These are phyloP conservation scores for Elsinoe necatrix DNA, from an alignment of 2,329 filamentous ascomycete genomes.

Conservation along the genomic window DNA sequence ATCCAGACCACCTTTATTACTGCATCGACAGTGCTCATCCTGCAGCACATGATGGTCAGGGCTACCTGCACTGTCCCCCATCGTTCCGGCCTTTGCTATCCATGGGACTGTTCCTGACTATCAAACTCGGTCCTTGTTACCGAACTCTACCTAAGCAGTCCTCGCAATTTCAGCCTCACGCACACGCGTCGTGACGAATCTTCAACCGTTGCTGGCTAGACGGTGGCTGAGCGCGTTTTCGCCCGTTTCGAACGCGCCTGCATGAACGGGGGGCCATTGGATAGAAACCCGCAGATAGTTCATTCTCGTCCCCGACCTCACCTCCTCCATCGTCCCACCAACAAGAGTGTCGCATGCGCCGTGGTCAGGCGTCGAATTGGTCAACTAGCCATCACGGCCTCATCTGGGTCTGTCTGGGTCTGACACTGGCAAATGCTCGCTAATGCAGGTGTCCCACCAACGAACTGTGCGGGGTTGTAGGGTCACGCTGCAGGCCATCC, in stretches of 20 bases:
- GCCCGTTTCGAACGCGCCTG: background rate
- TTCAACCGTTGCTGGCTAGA: background rate
- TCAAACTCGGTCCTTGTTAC: background rate
- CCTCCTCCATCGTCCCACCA: background rate
- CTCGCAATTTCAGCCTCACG: background rate
- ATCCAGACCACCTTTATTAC: background rate
- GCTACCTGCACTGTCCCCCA: background rate
- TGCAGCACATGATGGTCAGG: background rate
- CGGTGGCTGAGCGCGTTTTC: slow-evolving; percentile 1
- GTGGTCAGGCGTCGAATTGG: slow-evolving; percentile 1
- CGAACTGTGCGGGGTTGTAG: background rate
- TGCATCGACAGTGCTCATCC: background rate
- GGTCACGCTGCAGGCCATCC: slow-evolving; percentile 12
- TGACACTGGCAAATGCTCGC: slow-evolving; percentile 4
- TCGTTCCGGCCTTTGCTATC: background rate
- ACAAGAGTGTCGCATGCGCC: background rate
- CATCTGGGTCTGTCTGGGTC: background rate
- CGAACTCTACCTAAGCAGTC: background rate
- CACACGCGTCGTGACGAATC: background rate
- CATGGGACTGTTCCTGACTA: slow-evolving; percentile 1
- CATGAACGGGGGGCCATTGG: background rate
- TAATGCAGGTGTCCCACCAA: slow-evolving; percentile 8
- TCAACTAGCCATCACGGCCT: background rate
- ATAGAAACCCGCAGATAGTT: background rate
- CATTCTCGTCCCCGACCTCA: background rate